A percentile compares a stretch with the other conserved stretches of the same genome.
Evolutionary conservation across 2,329 filamentous ascomycete species (phyloP).

Genomic region (Fusarium keratoplasticum): DNA sequence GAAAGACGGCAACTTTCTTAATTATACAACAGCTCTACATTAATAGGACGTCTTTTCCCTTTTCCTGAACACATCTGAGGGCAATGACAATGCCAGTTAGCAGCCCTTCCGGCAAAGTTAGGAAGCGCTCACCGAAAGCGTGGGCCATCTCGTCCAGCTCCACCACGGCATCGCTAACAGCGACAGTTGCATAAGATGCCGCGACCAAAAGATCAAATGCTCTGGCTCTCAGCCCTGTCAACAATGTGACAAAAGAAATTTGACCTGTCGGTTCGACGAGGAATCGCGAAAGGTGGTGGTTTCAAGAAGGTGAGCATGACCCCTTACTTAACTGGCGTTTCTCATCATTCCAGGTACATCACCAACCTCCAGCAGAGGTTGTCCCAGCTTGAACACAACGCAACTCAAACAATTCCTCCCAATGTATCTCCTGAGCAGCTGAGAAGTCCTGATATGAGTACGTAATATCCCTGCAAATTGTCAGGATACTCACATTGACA

Average conservation of each 20-base stretch:
- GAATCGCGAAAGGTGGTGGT: constrained; percentile 32
- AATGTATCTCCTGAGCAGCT: background rate
- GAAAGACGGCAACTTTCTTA: constrained; percentile 5
- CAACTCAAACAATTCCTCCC: background rate
- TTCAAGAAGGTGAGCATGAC: constrained; percentile 18
- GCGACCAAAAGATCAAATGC: constrained; percentile 36
- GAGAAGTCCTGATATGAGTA: constrained; percentile 4
- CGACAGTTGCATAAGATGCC: constrained; percentile 29
- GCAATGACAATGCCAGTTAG: constrained; percentile 22
- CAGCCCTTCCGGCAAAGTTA: constrained; percentile 16
- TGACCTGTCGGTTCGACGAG: constrained; percentile 27
- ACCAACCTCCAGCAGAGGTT: constrained; percentile 25
- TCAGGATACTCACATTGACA: background rate
- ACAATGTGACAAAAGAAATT: constrained; percentile 26
- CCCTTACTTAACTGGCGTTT: background rate
- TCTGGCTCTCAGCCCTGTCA: constrained; percentile 30
- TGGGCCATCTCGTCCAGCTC: background rate
- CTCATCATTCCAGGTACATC: constrained; percentile 25
- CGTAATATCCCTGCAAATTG: background rate
- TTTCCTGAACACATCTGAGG: too few relatives aligned
- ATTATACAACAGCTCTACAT: background rate
- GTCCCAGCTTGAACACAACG: constrained; percentile 9
- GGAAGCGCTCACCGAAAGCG: constrained; percentile 33
- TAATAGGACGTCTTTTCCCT: background rate
- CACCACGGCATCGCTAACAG: background rate